These are phyloP conservation scores for Apodospora peruviana DNA, from an alignment of 495 filamentous ascomycete species.

Conservation along the genomic window DNA sequence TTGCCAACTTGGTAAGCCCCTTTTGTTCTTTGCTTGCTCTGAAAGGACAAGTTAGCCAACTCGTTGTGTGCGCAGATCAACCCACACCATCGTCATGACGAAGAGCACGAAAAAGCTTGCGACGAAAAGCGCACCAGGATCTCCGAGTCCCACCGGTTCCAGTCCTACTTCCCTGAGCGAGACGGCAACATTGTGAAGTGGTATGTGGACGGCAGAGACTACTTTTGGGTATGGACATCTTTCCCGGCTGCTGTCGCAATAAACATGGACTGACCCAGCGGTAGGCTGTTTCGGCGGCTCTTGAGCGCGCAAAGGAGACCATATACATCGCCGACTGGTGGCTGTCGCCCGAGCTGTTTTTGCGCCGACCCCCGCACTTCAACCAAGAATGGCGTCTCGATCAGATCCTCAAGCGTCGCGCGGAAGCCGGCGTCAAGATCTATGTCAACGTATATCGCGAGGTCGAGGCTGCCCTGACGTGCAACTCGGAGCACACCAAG, in stretches of 20 bases:
- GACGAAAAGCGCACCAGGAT: constrained; percentile 74
- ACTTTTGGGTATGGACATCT: constrained; percentile 63
- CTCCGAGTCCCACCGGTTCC: constrained; percentile 71
- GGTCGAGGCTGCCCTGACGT: constrained; percentile 75
- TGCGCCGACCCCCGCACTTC: constrained; percentile 72
- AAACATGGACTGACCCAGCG: background rate
- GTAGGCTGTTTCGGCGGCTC: constrained; percentile 71
- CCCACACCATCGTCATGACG: constrained; percentile 89
- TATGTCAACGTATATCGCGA: constrained; percentile 94
- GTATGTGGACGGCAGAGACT: constrained; percentile 93
- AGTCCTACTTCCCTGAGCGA: constrained; percentile 78
- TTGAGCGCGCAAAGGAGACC: constrained; percentile 82
- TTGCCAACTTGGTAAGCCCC: constrained; percentile 42
- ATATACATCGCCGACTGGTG: constrained; percentile 98
- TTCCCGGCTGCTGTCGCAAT: background rate
- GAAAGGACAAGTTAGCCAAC: constrained; percentile 3
- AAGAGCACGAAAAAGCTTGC: constrained; percentile 78
- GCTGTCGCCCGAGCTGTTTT: constrained; percentile 88
- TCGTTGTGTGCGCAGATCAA: constrained; percentile 50
- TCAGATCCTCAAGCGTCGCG: constrained; percentile 75
- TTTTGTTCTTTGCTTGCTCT: background rate
- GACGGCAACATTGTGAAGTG: constrained; percentile 88
- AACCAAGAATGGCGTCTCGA: constrained; percentile 89
- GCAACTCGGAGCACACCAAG: constrained; percentile 91
- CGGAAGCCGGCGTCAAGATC: constrained; percentile 91